Conservation (phyloP, 768 basidiomycete genomes). For the Pisolithus microcarpus region DNA sequence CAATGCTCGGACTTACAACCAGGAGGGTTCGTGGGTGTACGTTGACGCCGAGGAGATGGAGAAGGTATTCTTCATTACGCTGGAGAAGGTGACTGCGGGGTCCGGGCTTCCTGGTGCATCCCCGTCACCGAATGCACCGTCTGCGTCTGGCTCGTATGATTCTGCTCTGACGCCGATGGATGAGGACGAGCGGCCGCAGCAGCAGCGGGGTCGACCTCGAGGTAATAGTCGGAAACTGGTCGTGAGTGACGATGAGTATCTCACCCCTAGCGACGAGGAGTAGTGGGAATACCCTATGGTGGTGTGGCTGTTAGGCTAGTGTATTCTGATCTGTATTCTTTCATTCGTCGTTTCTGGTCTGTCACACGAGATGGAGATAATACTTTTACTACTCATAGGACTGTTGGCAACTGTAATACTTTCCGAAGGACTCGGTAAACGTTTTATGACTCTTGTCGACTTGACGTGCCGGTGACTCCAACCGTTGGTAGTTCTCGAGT, state of each 20-base stretch:
- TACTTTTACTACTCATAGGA: neutral
- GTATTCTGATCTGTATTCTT: neutral
- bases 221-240: slow-evolving; percentile 65
- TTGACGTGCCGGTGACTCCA: neutral
- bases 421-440: too few relatives aligned
- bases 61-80: slow-evolving; percentile 72
- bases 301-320: neutral
- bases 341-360: neutral
- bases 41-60: slow-evolving; percentile 93
- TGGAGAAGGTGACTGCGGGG: slow-evolving; percentile 55
- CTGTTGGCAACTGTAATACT: neutral
- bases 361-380: too few relatives aligned
- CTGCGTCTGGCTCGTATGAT: slow-evolving; percentile 46
- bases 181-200: slow-evolving; percentile 57
- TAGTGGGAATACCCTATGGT: slow-evolving; percentile 13
- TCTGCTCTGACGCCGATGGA: slow-evolving; percentile 76
- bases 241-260: slow-evolving; percentile 61
- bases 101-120: slow-evolving; percentile 73
- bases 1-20: slow-evolving; percentile 91
- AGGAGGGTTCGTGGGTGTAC: slow-evolving; percentile 93
- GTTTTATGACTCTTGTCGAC: neutral
- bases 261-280: slow-evolving; percentile 75
- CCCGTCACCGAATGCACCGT: slow-evolving; percentile 22
- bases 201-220: slow-evolving; percentile 45
- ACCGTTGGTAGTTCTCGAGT: slow-evolving; percentile 3